A percentile compares a stretch with the other conserved stretches of the same genome.
Conservation (phyloP, 2,329 filamentous ascomycete genomes). For the Fusarium tjaetaba region DNA sequence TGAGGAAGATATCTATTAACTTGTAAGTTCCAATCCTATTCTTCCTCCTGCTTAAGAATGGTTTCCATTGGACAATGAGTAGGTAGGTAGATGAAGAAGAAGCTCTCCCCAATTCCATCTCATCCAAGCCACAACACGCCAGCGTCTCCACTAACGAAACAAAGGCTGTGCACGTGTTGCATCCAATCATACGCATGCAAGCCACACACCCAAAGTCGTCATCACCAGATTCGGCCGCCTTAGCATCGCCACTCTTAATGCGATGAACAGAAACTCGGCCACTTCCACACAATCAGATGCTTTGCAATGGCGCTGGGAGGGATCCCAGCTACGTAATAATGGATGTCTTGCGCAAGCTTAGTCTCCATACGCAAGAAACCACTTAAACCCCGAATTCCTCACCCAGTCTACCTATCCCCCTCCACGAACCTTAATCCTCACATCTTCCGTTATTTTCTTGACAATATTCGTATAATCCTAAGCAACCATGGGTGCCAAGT, state of each 20-base stretch:
- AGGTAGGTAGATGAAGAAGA: not conserved
- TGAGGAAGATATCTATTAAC: too few relatives aligned
- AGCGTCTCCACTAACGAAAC: constrained; percentile 21
- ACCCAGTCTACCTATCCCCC: not conserved
- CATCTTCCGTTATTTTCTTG: not conserved
- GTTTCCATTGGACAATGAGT: not conserved
- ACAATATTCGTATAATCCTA: not conserved
- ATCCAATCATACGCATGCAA: constrained; percentile 18
- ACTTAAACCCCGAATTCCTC: constrained; percentile 26
- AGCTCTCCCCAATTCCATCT: not conserved
- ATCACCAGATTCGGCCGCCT: constrained; percentile 1
- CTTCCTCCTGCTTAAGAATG: not conserved
- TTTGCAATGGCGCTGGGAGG: not conserved
- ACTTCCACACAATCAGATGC: constrained; percentile 23
- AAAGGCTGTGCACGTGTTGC: constrained; percentile 15
- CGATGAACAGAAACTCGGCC: constrained; percentile 12
- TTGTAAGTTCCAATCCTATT: not conserved
- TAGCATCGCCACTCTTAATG: constrained; percentile 27
- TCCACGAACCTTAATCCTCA: not conserved
- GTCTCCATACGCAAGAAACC: not conserved
- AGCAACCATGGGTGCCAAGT: constrained; percentile 45
- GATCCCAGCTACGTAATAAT: constrained; percentile 29
- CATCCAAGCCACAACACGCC: constrained; percentile 19
- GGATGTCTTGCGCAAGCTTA: constrained; percentile 27
- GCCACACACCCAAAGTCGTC: constrained; percentile 36